Percentiles rank a stretch among this genome's conserved stretches.
phyloP scores from a whole-genome alignment of 2,329 filamentous ascomycete species.

The Fusarium sp. region DNA sequence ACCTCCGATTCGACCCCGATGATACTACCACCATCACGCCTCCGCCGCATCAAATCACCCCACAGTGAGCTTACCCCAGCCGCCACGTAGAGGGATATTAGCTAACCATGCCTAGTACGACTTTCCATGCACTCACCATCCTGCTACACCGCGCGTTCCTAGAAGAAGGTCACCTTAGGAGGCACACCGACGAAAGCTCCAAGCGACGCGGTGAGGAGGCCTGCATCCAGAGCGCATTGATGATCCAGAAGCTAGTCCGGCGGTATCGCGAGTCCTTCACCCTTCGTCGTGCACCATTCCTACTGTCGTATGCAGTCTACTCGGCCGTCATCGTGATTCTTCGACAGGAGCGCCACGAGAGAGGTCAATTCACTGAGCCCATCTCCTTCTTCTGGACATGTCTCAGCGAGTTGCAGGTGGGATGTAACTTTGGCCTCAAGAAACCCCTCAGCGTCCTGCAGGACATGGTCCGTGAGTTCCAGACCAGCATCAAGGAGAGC shows the following conservation, averaged over 20 bases:
- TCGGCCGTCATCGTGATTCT: slow-evolving; percentile 53
- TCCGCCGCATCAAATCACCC: slow-evolving; percentile 51
- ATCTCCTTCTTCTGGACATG: slow-evolving; percentile 58
- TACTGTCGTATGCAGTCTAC: slow-evolving; percentile 61
- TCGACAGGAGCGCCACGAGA: slow-evolving; percentile 50
- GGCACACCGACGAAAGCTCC: slow-evolving; percentile 46
- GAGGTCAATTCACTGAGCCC: slow-evolving; percentile 51
- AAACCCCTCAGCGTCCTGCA: slow-evolving; percentile 54
- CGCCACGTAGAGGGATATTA: neutral
- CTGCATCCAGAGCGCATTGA: slow-evolving; percentile 52
- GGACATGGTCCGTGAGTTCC: slow-evolving; percentile 53
- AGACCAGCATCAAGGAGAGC: slow-evolving; percentile 50
- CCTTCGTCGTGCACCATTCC: slow-evolving; percentile 58
- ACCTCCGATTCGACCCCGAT: slow-evolving; percentile 49
- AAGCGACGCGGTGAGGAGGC: slow-evolving; percentile 49
- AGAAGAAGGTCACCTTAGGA: slow-evolving; percentile 51
- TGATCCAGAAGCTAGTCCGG: slow-evolving; percentile 55
- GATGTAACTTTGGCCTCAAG: slow-evolving; percentile 56
- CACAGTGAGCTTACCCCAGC: slow-evolving; percentile 43
- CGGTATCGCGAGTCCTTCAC: slow-evolving; percentile 58
- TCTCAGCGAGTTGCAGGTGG: slow-evolving; percentile 54
- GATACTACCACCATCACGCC: slow-evolving; percentile 46
- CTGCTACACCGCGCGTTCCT: slow-evolving; percentile 63
- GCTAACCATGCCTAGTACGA: slow-evolving; percentile 44
- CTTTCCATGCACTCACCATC: slow-evolving; percentile 61